phyloP scores from a whole-genome alignment of 23 red algal species.

The Cyanidioschyzon merolae region DNA sequence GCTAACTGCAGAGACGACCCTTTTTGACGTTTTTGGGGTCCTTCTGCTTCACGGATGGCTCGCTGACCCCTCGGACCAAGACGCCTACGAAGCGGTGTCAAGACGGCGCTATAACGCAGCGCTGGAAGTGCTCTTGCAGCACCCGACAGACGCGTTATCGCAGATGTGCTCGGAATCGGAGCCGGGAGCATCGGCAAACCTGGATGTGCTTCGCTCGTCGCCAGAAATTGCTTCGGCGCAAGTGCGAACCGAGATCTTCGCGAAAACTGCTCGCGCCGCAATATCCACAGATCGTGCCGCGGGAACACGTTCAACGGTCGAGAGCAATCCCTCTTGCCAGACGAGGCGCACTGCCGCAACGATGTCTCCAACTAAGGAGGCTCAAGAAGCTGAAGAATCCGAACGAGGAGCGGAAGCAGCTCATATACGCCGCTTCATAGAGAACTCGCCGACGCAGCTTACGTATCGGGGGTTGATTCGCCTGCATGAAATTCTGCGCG shows the following conservation, averaged over 20 bases:
- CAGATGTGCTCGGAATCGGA: slow-evolving; percentile 19
- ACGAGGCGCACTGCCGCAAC: no score
- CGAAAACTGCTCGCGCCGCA: not conserved
- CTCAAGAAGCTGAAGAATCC: no score
- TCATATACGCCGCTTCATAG: slow-evolving; percentile 50
- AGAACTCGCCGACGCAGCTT: slow-evolving; percentile 37
- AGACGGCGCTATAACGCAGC: slow-evolving; percentile 51
- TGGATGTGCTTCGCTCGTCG: not conserved
- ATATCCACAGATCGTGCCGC: no score
- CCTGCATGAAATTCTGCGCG: slow-evolving; percentile 32
- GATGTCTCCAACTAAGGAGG: no score
- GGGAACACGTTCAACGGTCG: no score
- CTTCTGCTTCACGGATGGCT: slow-evolving; percentile 76
- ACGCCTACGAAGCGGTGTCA: slow-evolving; percentile 20
- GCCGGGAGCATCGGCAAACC: slow-evolving; percentile 26
- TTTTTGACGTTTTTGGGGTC: slow-evolving; percentile 62
- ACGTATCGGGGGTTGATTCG: slow-evolving; percentile 53
- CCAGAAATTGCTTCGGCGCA: not conserved
- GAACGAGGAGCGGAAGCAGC: not conserved
- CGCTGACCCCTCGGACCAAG: slow-evolving; percentile 44
- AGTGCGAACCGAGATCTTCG: not conserved
- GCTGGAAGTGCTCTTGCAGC: slow-evolving; percentile 33
- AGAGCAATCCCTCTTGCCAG: no score
- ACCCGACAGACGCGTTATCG: not conserved
- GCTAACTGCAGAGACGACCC: slow-evolving; percentile 43